Evolutionary conservation across 75 land plant species (phyloP), one percentile per base, ranked within the genome.

Genomic region (Sequoia sempervirens): DNA sequence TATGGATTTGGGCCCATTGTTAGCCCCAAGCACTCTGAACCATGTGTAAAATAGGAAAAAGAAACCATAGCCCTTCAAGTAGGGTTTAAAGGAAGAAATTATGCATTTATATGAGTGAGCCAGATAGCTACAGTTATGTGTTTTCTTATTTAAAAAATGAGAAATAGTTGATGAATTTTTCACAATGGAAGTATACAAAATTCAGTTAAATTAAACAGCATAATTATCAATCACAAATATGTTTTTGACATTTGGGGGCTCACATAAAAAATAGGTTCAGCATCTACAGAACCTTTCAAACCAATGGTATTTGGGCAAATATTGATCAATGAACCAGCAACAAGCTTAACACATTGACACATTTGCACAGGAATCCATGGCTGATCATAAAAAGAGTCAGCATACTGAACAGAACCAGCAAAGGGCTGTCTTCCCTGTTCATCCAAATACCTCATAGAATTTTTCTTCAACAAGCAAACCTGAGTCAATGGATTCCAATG

Each of bases 401-500:
- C 45, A 38, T 23, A 20, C 20, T 75, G 78, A 75, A 75, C 43
- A 5, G 30, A 78, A 78, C 52, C 12, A 78, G 82, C 40, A 36
- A 81, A 87, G 78, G 45, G 34, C 18, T 17, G 13, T 38, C 54
- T 58, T 56, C 36, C 82, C 74, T 50, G 28, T 66, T 93, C 86
- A 97, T 87, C 94, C 92, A 83, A 97, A 97, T 15, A 97, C 90
- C 88, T 97, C 99, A 80, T 93, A 96, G 74, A 97, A 97, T 83
- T 97, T 97, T 87, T 97, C 99, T 23, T 90, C 89, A 50, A 97
- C 96, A 40, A 97, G 95, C 86, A 93, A 84, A 34, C 99, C 99
- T 5, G 99, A 98, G 86, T 98, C 99, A 61, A 98, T 98, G 4
- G 98, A 96, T 84, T 98, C 99, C 83, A 98, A 87, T 1, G 99